These are phyloP conservation scores for Boletus sp. DNA, from an alignment of 768 basidiomycete species.

Conservation along the genomic window DNA sequence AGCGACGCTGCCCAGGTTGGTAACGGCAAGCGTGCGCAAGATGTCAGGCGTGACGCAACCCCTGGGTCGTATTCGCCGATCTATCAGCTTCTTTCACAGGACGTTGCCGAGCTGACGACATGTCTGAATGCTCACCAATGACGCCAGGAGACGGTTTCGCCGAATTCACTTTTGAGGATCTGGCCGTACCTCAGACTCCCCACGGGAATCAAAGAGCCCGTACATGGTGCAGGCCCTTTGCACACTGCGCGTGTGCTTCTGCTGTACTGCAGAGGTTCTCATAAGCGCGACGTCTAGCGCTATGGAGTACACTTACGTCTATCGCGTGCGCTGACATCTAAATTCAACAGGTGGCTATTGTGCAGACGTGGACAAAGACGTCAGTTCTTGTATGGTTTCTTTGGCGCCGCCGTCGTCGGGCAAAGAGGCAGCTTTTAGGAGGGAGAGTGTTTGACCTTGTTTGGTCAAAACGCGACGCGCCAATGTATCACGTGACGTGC, in stretches of 20 bases:
- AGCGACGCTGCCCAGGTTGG: slow-evolving; percentile 40
- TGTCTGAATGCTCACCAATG: slow-evolving; percentile 55
- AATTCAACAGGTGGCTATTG: neutral
- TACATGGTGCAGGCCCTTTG: slow-evolving; percentile 61
- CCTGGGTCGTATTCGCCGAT: slow-evolving; percentile 38
- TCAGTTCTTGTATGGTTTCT: neutral
- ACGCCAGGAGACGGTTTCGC: slow-evolving; percentile 70
- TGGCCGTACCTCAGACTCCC: slow-evolving; percentile 69
- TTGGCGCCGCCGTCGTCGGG: neutral
- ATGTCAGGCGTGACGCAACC: slow-evolving; percentile 67
- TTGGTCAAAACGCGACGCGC: slow-evolving; percentile 26
- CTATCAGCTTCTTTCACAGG: slow-evolving; percentile 19
- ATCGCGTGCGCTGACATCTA: slow-evolving; percentile 29
- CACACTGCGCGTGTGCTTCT: slow-evolving; percentile 69
- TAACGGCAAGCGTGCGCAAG: slow-evolving; percentile 46
- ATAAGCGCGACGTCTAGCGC: neutral
- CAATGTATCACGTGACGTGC: slow-evolving; percentile 17
- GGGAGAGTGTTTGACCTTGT: slow-evolving; percentile 18
- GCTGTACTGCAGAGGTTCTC: slow-evolving; percentile 54
- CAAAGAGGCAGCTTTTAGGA: neutral
- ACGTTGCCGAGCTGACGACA: slow-evolving; percentile 3
- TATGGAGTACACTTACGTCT: slow-evolving; percentile 23
- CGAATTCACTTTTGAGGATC: slow-evolving; percentile 42
- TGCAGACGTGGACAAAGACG: neutral
- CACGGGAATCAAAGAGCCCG: slow-evolving; percentile 48